Evolutionary conservation across 495 filamentous ascomycete species (phyloP), one percentile per base, ranked within the genome.

Genomic region (Trypethelium eluteriae): DNA sequence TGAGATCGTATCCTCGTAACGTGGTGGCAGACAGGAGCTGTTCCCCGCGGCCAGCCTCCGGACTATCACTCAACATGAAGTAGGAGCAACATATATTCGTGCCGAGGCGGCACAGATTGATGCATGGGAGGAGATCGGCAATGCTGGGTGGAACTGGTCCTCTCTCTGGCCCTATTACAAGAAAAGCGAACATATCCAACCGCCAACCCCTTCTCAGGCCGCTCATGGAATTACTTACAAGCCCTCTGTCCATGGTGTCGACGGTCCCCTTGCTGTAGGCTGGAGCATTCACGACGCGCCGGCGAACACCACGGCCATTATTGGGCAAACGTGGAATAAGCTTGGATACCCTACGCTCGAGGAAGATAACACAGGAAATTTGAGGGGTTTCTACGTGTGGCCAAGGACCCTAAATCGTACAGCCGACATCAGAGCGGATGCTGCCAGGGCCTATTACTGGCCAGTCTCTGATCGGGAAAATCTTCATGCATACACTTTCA

Each of bases 131-230:
- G 18, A 35, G 2, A 16, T 74, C 14, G 71, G 71, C 5, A 73
- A 73, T 47, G 9, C 34, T 2, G 70, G 66, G 39, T 73, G 71
- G 73, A 65, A 64, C 38, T 74, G 66, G 67, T 64, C 64, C 16
- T 59, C 16, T 2, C 35, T 74, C 1, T 16, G 10, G 32, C 71
- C 69, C 0, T 74, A 74, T 49, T 69, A 71, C 44, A 38, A 64
- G 64, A 74, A 73, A 62, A 39, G 64, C 12, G 46, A 67, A 63
- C 49, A 46, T 61, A 56, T 69, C 50, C 57, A 53, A 11, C 41
- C 38, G 4, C 62, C 62, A 41, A 63, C 38, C 3, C 38, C 62
- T 11, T 41, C 62, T n/a, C 62, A 41, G 14, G 62, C 62, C 25
- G 62, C 38, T 25, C 38, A 47, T 25, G 62, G 62, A 25, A 47